Base-by-base conservation (phyloP, 2,329 filamentous ascomycete species). In the Aureobasidium subglaciale region DNA sequence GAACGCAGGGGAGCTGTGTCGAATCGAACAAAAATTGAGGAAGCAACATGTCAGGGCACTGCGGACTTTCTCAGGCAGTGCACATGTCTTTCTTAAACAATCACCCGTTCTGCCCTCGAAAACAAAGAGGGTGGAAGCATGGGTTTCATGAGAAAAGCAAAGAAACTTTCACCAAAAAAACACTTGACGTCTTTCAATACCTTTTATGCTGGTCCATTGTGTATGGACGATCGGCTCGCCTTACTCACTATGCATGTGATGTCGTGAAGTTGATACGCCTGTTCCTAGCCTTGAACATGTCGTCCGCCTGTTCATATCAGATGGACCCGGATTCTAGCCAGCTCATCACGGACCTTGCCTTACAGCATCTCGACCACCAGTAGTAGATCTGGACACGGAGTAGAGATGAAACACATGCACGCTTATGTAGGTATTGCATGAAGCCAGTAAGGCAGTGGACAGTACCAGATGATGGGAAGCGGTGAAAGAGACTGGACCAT, bases 151-250 rank as follows among this genome's bases (percentile, higher is more conserved):
- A 50, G 46, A 54, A 54, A 54, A 54, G 50, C 37, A 54, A 54
- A 54, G 37, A 54, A 54, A 54, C 38, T 52, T 52, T 52, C 48
- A 52, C 48, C 48, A 52, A 52, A 52, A 45, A 50, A 50, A 52
- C 48, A 40, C 25, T 35, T 40, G 48, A 52, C 35, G 16, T 35
- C 9, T 16, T 30, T 24, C 25, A 30, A 20, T 16, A 24, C 8
- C 13, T 8, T 24, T 16, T 30, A 15, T n/a, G 2, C 43, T 48
- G 43, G 43, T 20, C 13, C n/a, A n/a, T 35, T 22, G 43, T 25
- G 16, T 13, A 48, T 16, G 27, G 29, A 35, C 35, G 2, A 25
- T 18, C 25, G 24, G 34, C 24, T 9, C 15, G 25, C 18, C 25
- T 22, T 32, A 25, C 18, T 32, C 25, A 40, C 8, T 11, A 11